Evolutionary conservation across 2,329 filamentous ascomycete species (phyloP).

Genomic region (Septoria petroselini): DNA sequence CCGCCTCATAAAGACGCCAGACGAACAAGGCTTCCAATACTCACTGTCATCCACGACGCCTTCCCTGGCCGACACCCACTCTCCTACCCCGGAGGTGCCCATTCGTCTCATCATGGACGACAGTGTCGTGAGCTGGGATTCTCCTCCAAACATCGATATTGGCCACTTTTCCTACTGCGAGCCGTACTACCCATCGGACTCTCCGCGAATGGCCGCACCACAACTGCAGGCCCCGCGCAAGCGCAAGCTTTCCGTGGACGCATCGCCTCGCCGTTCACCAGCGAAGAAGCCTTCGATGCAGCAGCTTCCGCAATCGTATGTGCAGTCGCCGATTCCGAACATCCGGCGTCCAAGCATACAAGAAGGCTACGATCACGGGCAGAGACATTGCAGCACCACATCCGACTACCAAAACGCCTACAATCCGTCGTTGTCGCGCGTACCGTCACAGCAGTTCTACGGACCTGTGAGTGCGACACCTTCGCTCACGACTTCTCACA

Average conservation of each 20-base stretch:
- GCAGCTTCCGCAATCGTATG: slow-evolving; percentile 32
- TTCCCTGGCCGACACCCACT: slow-evolving; percentile 57
- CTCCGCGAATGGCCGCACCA: slow-evolving; percentile 29
- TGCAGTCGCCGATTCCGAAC: slow-evolving; percentile 40
- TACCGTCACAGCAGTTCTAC: slow-evolving; percentile 33
- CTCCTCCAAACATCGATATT: slow-evolving; percentile 51
- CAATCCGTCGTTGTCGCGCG: slow-evolving; percentile 26
- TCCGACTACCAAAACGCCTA: slow-evolving; percentile 34
- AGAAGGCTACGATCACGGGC: slow-evolving; percentile 35
- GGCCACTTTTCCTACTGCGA: slow-evolving; percentile 59
- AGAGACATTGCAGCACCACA: slow-evolving; percentile 41
- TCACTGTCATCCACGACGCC: slow-evolving; percentile 71
- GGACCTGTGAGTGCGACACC: slow-evolving; percentile 30
- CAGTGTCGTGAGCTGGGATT: slow-evolving; percentile 32
- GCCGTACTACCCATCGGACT: slow-evolving; percentile 31
- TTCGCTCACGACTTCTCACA: slow-evolving; percentile 37
- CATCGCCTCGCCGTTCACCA: slow-evolving; percentile 49
- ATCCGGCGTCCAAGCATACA: slow-evolving; percentile 39
- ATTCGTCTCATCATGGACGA: slow-evolving; percentile 60
- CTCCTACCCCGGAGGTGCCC: slow-evolving; percentile 55
- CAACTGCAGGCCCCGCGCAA: slow-evolving; percentile 46
- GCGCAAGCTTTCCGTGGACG: slow-evolving; percentile 54
- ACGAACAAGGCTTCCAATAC: slow-evolving; percentile 64
- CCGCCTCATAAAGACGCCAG: slow-evolving; percentile 57
- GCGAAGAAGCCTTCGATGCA: slow-evolving; percentile 42